These are phyloP conservation scores for Tricholoma matsutake DNA, from an alignment of 768 basidiomycete genomes.

Conservation along the genomic window DNA sequence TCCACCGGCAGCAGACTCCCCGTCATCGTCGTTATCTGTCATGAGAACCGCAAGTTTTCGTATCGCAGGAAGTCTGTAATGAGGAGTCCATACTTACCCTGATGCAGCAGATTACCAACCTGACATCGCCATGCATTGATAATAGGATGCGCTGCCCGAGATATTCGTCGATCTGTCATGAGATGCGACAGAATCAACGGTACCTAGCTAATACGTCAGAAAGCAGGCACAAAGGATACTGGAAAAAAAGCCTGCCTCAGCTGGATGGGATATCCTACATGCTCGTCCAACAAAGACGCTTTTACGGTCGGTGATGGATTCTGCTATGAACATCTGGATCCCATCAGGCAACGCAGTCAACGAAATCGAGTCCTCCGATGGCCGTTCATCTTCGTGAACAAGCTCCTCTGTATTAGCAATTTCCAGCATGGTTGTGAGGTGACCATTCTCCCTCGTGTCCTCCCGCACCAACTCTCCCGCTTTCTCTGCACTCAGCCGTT, in stretches of 20 bases:
- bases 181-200: slow-evolving; percentile 63
- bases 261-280: slow-evolving; percentile 72
- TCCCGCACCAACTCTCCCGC: slow-evolving; percentile 55
- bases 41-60: not conserved
- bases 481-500: slow-evolving; percentile 54
- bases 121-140: slow-evolving; percentile 85
- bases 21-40: slow-evolving; percentile 91
- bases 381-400: not conserved
- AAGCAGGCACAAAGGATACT: not conserved
- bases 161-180: slow-evolving; percentile 67
- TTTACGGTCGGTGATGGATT: slow-evolving; percentile 83
- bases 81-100: slow-evolving; percentile 45
- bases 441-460: slow-evolving; percentile 36
- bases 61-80: not conserved
- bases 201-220: slow-evolving; percentile 43
- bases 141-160: slow-evolving; percentile 73
- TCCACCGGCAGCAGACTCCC: slow-evolving; percentile 90
- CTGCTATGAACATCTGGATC: slow-evolving; percentile 65
- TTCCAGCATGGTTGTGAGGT: slow-evolving; percentile 6
- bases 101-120: slow-evolving; percentile 62
- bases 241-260: slow-evolving; percentile 49
- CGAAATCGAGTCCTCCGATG: slow-evolving; percentile 11
- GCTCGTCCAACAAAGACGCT: slow-evolving; percentile 86
- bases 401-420: slow-evolving; percentile 5
- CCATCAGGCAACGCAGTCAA: slow-evolving; percentile 46